Conservation (phyloP, 176 grass and related monocot genomes). For the Zea luxurians region DNA sequence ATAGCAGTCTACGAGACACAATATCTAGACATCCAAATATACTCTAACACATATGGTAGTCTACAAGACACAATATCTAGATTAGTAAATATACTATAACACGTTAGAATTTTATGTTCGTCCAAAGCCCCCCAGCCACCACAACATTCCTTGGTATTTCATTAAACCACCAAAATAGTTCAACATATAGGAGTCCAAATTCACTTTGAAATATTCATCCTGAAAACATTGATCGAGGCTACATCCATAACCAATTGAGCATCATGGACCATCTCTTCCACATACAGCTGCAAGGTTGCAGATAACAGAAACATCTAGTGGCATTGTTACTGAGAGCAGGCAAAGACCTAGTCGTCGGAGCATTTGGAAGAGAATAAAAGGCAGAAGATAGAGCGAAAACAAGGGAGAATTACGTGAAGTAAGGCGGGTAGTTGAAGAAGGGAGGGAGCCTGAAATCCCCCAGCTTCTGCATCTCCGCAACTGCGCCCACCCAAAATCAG, state of each 20-base stretch:
- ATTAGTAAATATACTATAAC: too few relatives aligned
- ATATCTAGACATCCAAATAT: too few relatives aligned
- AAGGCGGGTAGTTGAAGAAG: constrained; percentile 91
- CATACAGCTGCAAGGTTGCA: not conserved
- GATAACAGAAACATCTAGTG: constrained; percentile 10
- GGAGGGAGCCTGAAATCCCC: constrained; percentile 68
- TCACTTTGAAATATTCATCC: not conserved
- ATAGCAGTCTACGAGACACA: too few relatives aligned
- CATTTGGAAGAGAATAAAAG: not conserved
- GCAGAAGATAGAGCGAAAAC: not conserved
- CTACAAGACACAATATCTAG: too few relatives aligned
- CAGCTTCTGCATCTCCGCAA: constrained; percentile 49
- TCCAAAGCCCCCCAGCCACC: too few relatives aligned
- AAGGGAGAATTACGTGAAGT: constrained; percentile 71
- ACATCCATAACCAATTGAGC: not conserved
- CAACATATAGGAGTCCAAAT: not conserved
- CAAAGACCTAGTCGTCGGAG: not conserved
- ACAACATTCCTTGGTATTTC: not conserved
- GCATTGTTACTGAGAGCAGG: not conserved
- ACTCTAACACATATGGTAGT: too few relatives aligned
- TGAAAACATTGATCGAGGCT: not conserved
- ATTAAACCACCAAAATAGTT: constrained; percentile 5
- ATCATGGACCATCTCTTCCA: not conserved
- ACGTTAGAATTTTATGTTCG: too few relatives aligned
- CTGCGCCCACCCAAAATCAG: not conserved